These are phyloP conservation scores for Salix caprea DNA, from an alignment of 345 rosid species.

Conservation along the genomic window DNA sequence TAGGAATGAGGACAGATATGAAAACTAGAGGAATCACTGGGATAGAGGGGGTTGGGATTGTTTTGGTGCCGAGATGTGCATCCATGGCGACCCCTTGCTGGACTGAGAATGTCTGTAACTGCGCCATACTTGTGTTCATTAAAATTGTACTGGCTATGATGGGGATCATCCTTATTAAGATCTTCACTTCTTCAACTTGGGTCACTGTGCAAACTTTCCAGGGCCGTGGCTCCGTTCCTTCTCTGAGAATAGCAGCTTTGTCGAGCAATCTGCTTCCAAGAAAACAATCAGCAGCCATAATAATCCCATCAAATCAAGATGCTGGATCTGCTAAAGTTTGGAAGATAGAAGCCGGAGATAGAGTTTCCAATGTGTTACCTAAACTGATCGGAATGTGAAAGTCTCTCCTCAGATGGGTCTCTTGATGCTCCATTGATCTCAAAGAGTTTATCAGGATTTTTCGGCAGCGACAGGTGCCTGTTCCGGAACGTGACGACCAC, in stretches of 20 bases:
- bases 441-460: neutral
- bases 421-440: neutral
- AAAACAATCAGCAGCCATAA: neutral
- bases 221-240: neutral
- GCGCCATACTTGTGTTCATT: constrained; percentile 63
- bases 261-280: constrained; percentile 11
- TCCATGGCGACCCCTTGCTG: constrained; percentile 55
- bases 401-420: neutral
- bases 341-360: neutral
- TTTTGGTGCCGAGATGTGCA: constrained; percentile 28
- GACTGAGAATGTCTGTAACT: constrained; percentile 65
- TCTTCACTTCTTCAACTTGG: constrained; percentile 66
- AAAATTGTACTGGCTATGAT: constrained; percentile 55
- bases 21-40: constrained; percentile 55
- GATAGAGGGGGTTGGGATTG: constrained; percentile 53
- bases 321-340: neutral
- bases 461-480: neutral
- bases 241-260: constrained; percentile 13
- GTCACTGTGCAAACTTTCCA: constrained; percentile 24
- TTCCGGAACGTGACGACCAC: neutral
- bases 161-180: constrained; percentile 46
- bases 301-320: too few species aligned
- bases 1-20: constrained; percentile 48
- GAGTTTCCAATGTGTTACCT: neutral
- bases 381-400: constrained; percentile 8